Base-by-base conservation (phyloP, 352 stramenopile genomes). In the Phytophthora aleatoria region DNA sequence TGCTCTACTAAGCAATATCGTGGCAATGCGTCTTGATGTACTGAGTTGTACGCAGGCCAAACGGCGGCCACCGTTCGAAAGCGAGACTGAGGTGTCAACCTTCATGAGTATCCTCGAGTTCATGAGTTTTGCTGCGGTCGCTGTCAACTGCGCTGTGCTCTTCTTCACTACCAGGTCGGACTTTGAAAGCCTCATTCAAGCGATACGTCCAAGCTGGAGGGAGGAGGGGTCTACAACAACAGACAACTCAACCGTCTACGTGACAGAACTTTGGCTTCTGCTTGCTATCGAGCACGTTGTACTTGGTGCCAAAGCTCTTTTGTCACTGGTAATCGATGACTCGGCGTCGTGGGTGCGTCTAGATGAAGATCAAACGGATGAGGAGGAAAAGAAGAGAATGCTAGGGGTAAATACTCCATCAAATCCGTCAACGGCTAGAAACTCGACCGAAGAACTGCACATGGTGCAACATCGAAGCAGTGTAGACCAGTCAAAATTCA, bases 31-130 rank as follows among this genome's bases (percentile, higher is more conserved):
- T 35, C 69, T 96, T 6, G 89, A 97, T 55, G 87, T 95, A 0
- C 69, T 87, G 8, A 94, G 91, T 64, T 85, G 90, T 47, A 83
- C 84, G 8, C 78, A 94, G 39, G 79, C 84, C 43, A 88, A 88
- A 53, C 76, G 85, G 8, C 83, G 91, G 7, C 80, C 88, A 5
- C 77, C 79, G 6, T 93, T 94, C 52, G 76, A 88, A 53, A 91
- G 80, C 38, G 83, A 92, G 45, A 87, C 90, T 3, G 88, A 96
- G 64, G 90, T 98, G 44, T 87, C 89, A 20, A 95, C 92, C 10
- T 98, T 97, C 75, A 94, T 94, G 73, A 87, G 69, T 54, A 89
- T 97, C 51, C 73, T 98, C 30, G 79, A 95, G 67, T 87, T 90
- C 45, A 97, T 98, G 70, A 95, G 92, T 61, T 98, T 96, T 53